phyloP scores from a whole-genome alignment of 129 eudicot species.

The Ambrosia artemisiifolia region DNA sequence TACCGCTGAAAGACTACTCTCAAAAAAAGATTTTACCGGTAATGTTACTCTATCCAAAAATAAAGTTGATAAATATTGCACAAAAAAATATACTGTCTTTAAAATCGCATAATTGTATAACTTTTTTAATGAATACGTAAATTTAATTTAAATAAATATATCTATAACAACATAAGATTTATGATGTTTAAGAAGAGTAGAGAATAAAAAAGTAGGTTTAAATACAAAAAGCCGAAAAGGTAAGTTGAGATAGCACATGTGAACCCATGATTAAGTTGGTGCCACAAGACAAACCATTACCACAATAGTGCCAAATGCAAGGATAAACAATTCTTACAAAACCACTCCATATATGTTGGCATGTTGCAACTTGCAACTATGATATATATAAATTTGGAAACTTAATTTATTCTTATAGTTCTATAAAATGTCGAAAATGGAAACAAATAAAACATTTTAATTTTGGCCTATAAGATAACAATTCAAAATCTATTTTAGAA shows the following conservation, averaged over 20 bases:
- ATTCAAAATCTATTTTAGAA: no score
- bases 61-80: neutral
- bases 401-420: neutral
- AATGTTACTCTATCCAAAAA: neutral
- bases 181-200: neutral
- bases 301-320: constrained; percentile 8
- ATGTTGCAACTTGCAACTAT: neutral
- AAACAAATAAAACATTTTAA: neutral
- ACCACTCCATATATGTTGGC: neutral
- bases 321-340: neutral
- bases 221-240: neutral
- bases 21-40: neutral
- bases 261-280: constrained; percentile 20
- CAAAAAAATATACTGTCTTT: neutral
- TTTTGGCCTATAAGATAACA: no score
- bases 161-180: neutral
- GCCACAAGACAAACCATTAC: constrained; percentile 30
- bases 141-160: neutral
- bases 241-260: constrained; percentile 13
- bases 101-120: neutral
- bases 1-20: no score
- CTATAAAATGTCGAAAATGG: neutral
- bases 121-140: neutral
- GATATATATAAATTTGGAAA: neutral
- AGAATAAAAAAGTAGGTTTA: neutral